Evolutionary conservation across 441 rosid genomes (phyloP).

Genomic region (Breynia disticha): DNA sequence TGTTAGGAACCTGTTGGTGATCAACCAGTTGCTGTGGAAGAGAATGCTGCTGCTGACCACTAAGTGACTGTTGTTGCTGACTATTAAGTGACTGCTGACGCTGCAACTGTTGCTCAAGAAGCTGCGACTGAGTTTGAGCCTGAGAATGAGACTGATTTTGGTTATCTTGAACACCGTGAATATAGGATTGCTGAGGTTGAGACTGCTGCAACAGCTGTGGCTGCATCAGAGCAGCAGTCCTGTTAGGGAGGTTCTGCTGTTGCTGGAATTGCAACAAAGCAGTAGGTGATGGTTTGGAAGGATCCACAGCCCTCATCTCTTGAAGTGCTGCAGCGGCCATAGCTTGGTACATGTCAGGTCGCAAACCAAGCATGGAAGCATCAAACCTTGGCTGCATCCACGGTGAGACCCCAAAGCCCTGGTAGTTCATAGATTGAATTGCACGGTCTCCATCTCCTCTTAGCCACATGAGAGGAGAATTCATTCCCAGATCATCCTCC

Average conservation of each 20-base stretch:
- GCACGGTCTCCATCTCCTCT: slow-evolving; percentile 66
- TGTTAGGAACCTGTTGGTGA: slow-evolving; percentile 45
- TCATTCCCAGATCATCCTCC: slow-evolving; percentile 66
- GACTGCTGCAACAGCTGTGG: slow-evolving; percentile 60
- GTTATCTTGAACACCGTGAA: slow-evolving; percentile 44
- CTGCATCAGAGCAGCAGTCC: slow-evolving; percentile 47
- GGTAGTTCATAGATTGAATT: slow-evolving; percentile 61
- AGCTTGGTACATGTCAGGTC: slow-evolving; percentile 78
- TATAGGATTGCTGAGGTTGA: slow-evolving; percentile 53
- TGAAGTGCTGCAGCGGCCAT: slow-evolving; percentile 95
- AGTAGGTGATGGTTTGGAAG: slow-evolving; percentile 34
- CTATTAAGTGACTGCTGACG: slow-evolving; percentile 37
- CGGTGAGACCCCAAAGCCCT: slow-evolving; percentile 71
- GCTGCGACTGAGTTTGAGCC: slow-evolving; percentile 41
- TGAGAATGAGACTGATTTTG: slow-evolving; percentile 49
- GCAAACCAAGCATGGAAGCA: slow-evolving; percentile 76
- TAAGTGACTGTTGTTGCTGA: slow-evolving; percentile 21
- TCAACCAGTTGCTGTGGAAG: slow-evolving; percentile 36
- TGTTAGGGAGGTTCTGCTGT: slow-evolving; percentile 42
- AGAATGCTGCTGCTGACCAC: slow-evolving; percentile 15
- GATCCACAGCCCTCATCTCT: slow-evolving; percentile 74
- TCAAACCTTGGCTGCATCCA: slow-evolving; percentile 95
- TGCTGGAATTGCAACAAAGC: slow-evolving; percentile 77
- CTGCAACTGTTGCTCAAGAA: slow-evolving; percentile 64
- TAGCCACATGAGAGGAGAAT: slow-evolving; percentile 80